A percentile compares a stretch with the other conserved stretches of the same genome.
phyloP scores from a whole-genome alignment of 257 asterid species.

The Asclepias syriaca region DNA sequence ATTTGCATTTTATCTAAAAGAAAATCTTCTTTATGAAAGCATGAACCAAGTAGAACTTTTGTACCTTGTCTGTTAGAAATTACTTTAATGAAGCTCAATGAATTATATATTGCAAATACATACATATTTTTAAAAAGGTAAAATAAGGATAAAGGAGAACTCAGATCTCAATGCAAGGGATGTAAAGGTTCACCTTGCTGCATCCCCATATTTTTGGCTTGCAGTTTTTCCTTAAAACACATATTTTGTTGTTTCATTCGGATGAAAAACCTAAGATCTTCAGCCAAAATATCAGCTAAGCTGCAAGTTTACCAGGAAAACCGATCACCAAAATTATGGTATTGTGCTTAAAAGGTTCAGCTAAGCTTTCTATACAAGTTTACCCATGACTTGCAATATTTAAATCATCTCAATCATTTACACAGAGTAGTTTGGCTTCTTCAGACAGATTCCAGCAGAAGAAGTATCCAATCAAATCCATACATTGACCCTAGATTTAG shows the following conservation, averaged over 20 bases:
- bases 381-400: neutral
- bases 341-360: neutral
- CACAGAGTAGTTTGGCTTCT: neutral
- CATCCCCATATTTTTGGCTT: neutral
- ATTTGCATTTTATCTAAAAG: neutral
- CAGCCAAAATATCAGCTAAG: neutral
- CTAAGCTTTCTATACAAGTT: neutral
- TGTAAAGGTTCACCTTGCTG: neutral
- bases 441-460: neutral
- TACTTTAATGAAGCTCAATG: neutral
- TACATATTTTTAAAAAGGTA: neutral
- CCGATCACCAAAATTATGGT: neutral
- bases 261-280: neutral
- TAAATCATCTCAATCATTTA: neutral
- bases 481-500: neutral
- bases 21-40: neutral
- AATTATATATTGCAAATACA: neutral
- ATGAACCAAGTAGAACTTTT: neutral
- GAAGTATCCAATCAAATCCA: neutral
- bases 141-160: neutral
- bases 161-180: neutral
- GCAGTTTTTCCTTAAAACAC: neutral
- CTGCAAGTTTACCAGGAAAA: neutral
- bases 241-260: neutral
- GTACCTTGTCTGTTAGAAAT: neutral